Conservation (phyloP, 257 asterid genomes). For the Solanum bulbocastanum region DNA sequence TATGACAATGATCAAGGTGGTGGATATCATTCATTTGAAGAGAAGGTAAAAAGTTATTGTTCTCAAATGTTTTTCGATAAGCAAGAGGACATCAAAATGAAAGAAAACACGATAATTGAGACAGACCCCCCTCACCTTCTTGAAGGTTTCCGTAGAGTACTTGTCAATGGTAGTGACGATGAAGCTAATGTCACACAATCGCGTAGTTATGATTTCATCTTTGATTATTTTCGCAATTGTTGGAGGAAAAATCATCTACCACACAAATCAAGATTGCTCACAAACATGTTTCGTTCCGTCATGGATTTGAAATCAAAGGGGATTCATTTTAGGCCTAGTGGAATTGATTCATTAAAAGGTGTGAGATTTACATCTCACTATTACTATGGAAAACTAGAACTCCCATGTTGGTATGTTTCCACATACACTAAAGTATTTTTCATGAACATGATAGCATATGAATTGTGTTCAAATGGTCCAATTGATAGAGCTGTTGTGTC, state of each 20-base stretch:
- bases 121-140: not conserved
- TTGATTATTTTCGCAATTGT: not conserved
- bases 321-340: constrained; percentile 13
- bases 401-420: constrained; percentile 8
- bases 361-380: constrained; percentile 4
- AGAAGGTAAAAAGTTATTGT: not conserved
- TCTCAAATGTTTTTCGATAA: not conserved
- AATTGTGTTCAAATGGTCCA: not conserved
- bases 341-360: not conserved
- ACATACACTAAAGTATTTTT: not conserved
- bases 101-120: not conserved
- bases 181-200: not conserved
- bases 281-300: constrained; percentile 7
- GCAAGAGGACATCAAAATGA: not conserved
- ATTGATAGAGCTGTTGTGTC: not conserved
- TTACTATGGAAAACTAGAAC: constrained; percentile 8
- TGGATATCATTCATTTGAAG: not conserved
- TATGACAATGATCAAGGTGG: not conserved
- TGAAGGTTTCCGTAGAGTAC: not conserved
- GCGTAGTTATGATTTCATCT: not conserved
- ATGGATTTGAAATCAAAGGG: constrained; percentile 31
- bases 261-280: not conserved
- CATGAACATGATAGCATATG: constrained; percentile 25
- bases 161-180: not conserved
- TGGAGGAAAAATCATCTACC: not conserved